These are phyloP conservation scores for Lepidium aucheri DNA, from an alignment of 345 rosid species.

Conservation along the genomic window DNA sequence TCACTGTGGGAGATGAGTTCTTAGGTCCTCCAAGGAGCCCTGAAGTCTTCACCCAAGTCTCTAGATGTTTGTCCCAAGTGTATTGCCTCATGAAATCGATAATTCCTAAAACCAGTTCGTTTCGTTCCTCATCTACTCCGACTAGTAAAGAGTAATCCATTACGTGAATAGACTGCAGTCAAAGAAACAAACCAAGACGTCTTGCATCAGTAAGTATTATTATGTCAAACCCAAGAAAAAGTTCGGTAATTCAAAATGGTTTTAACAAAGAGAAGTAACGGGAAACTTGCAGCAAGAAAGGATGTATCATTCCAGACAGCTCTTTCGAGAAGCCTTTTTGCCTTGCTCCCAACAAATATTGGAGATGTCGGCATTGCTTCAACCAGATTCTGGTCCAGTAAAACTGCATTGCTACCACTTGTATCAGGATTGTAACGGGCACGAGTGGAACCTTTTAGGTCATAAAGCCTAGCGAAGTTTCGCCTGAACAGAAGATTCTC, in stretches of 20 bases:
- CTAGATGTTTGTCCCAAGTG: slow-evolving; percentile 98
- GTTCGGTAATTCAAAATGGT: neutral
- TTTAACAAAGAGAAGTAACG: neutral
- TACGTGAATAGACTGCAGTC: slow-evolving; percentile 64
- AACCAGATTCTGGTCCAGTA: slow-evolving; percentile 90
- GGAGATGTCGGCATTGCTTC: slow-evolving; percentile 98
- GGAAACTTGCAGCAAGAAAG: slow-evolving; percentile 85
- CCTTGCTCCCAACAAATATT: slow-evolving; percentile 87
- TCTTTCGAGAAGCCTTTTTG: slow-evolving; percentile 83
- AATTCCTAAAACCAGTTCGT: slow-evolving; percentile 76
- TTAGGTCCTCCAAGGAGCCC: slow-evolving; percentile 75
- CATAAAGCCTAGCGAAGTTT: slow-evolving; percentile 71
- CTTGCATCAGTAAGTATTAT: slow-evolving; percentile 13
- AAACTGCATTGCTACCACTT: slow-evolving; percentile 78
- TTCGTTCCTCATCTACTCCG: slow-evolving; percentile 77
- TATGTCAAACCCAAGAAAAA: neutral
- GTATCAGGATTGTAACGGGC: slow-evolving; percentile 90
- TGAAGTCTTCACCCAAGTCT: slow-evolving; percentile 84
- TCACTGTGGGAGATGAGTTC: slow-evolving; percentile 72
- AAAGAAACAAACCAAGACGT: slow-evolving; percentile 10
- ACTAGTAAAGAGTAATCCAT: slow-evolving; percentile 95
- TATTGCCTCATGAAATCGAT: slow-evolving; percentile 97
- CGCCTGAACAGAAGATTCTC: slow-evolving; percentile 90
- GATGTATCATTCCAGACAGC: slow-evolving; percentile 97
- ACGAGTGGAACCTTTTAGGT: slow-evolving; percentile 92